These are phyloP conservation scores for Casuarina cunninghamiana DNA, from an alignment of 306 rosid species.

Conservation along the genomic window DNA sequence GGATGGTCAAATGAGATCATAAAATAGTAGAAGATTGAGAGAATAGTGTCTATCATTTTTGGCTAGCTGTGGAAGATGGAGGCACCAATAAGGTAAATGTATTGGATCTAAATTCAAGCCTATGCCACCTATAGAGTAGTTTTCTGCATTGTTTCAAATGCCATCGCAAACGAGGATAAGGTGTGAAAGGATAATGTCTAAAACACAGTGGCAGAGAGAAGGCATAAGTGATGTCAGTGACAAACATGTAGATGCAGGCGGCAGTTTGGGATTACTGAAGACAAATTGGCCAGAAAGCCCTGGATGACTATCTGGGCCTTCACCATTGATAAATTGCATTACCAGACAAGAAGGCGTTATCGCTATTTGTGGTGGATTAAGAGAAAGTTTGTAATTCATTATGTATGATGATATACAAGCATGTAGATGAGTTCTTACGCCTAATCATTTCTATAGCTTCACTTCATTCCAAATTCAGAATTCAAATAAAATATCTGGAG, in stretches of 20 bases:
- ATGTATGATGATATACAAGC: background rate
- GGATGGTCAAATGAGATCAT: background rate
- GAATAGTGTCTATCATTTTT: background rate
- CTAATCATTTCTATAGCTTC: background rate
- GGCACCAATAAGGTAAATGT: background rate
- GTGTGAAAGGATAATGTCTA: background rate
- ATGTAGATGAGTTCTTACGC: background rate
- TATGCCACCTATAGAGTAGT: background rate
- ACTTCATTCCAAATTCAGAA: background rate
- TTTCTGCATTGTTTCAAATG: background rate
- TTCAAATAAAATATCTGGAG: too few species aligned
- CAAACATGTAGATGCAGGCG: background rate
- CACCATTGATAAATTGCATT: too few species aligned
- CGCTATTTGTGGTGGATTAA: too few species aligned
- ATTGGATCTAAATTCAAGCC: background rate
- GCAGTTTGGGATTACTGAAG: background rate
- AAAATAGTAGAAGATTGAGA: background rate
- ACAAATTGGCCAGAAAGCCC: background rate
- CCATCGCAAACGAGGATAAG: background rate
- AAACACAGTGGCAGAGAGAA: background rate
- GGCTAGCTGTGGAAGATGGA: background rate
- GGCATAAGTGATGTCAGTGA: background rate
- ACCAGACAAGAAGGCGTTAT: too few species aligned
- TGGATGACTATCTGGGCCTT: background rate
- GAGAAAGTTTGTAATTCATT: background rate